Evolutionary conservation across 202 grass and related monocot species (phyloP).

Genomic region (Panicum virgatum): DNA sequence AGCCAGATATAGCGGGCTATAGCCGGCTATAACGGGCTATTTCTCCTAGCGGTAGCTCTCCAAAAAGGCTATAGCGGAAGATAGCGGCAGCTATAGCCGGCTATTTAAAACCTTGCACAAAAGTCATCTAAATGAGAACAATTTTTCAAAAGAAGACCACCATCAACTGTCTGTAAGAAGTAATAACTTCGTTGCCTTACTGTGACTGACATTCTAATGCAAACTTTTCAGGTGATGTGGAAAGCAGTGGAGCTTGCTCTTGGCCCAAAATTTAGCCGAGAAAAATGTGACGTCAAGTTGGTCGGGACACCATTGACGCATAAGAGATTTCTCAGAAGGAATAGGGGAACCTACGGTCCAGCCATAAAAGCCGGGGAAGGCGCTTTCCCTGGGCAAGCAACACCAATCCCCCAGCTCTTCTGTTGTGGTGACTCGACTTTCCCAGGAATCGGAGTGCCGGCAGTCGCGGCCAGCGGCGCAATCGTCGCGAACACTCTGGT

Average conservation of each 20-base stretch:
- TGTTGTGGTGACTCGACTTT: constrained; percentile 97
- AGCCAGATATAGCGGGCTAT: too few relatives aligned
- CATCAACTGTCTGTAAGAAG: constrained; percentile 14
- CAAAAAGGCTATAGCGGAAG: too few relatives aligned
- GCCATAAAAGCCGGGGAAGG: constrained; percentile 92
- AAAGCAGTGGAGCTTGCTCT: constrained; percentile 79
- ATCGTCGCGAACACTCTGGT: constrained; percentile 91
- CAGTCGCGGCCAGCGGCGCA: constrained; percentile 87
- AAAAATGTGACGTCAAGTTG: constrained; percentile 87
- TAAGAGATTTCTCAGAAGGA: constrained; percentile 79
- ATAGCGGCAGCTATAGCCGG: too few relatives aligned
- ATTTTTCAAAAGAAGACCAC: constrained; percentile 3
- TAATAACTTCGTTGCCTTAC: constrained; percentile 9
- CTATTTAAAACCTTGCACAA: too few relatives aligned
- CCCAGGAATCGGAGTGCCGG: constrained; percentile 93
- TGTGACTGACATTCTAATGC: constrained; percentile 22
- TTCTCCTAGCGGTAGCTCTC: too few relatives aligned
- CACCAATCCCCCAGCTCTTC: constrained; percentile 81
- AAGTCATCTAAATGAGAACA: constrained; percentile 11
- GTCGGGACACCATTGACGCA: constrained; percentile 86
- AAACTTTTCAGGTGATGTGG: constrained; percentile 82
- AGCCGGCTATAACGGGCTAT: too few relatives aligned
- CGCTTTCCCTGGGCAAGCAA: constrained; percentile 88
- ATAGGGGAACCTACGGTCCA: constrained; percentile 91
- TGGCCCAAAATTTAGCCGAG: constrained; percentile 73